phyloP scores from a whole-genome alignment of 2,329 filamentous ascomycete genomes.

The Verticillium nubilum region DNA sequence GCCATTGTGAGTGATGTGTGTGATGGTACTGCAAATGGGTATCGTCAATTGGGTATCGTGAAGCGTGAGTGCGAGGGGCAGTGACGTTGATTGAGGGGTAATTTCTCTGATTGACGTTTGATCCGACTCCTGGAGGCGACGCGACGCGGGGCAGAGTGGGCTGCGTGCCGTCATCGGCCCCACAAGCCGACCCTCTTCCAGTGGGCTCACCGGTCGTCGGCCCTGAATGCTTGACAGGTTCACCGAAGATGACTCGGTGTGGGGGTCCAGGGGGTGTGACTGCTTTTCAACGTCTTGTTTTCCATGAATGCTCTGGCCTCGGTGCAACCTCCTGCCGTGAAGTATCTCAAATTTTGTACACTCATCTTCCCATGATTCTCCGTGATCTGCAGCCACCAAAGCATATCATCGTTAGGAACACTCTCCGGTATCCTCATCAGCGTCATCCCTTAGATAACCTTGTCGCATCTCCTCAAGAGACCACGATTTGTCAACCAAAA shows the following conservation, averaged over 20 bases:
- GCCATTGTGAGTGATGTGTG: conserved; percentile 1
- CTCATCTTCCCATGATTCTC: too few species aligned
- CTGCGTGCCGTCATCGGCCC: neutral
- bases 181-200: neutral
- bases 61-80: neutral
- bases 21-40: neutral
- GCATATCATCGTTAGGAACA: too few species aligned
- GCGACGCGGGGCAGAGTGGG: neutral
- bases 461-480: too few species aligned
- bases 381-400: too few species aligned
- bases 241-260: neutral
- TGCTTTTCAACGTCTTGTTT: too few species aligned
- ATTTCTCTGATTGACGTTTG: neutral
- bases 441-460: too few species aligned
- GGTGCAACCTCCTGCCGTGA: too few species aligned
- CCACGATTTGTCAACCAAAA: too few species aligned
- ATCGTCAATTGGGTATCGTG: neutral
- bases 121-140: neutral
- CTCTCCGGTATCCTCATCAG: too few species aligned
- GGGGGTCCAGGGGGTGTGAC: too few species aligned
- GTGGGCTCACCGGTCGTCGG: neutral
- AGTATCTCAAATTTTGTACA: too few species aligned
- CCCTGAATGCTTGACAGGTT: neutral
- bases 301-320: too few species aligned
- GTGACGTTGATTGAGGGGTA: neutral